Evolutionary conservation across 1,284 basidiomycete genomes (phyloP).

Genomic region (Jaminaea rosea): DNA sequence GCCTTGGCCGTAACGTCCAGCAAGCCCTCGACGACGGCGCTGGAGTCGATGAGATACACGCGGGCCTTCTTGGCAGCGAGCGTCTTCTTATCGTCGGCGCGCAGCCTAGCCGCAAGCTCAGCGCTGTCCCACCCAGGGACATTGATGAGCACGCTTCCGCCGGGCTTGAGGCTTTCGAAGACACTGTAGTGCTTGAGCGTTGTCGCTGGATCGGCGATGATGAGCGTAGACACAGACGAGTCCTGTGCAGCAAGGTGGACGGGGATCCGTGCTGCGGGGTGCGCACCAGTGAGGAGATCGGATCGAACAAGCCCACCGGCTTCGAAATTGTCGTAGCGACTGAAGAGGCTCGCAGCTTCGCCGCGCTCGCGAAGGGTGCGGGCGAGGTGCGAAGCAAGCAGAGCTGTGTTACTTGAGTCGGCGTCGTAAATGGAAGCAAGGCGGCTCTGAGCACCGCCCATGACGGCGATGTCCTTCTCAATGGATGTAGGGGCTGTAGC

Average conservation of each 20-base stretch:
- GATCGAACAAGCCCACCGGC: conserved; percentile 36
- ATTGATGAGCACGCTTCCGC: conserved; percentile 42
- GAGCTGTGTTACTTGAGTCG: conserved; percentile 30
- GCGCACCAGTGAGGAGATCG: conserved; percentile 32
- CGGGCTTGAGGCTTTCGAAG: conserved; percentile 31
- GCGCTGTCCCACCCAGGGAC: conserved; percentile 34
- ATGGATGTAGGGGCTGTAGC: conserved; percentile 9
- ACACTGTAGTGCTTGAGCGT: conserved; percentile 35
- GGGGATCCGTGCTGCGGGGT: conserved; percentile 20
- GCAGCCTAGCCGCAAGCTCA: conserved; percentile 38
- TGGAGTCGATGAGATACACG: conserved; percentile 34
- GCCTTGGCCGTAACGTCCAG: conserved; percentile 25
- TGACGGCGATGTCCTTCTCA: neutral
- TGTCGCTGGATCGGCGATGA: conserved; percentile 32
- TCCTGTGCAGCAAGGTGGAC: conserved; percentile 30
- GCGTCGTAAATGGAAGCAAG: conserved; percentile 41
- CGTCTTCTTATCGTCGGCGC: conserved; percentile 34
- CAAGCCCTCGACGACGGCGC: conserved; percentile 30
- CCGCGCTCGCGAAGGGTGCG: conserved; percentile 29
- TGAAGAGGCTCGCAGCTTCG: conserved; percentile 27
- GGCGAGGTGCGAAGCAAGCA: conserved; percentile 28
- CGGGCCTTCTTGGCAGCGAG: conserved; percentile 33
- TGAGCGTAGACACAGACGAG: conserved; percentile 26
- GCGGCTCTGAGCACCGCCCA: conserved; percentile 9
- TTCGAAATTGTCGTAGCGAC: conserved; percentile 44